These are phyloP conservation scores for Neurospora intermedia DNA, from an alignment of 495 filamentous ascomycete genomes.

Conservation along the genomic window DNA sequence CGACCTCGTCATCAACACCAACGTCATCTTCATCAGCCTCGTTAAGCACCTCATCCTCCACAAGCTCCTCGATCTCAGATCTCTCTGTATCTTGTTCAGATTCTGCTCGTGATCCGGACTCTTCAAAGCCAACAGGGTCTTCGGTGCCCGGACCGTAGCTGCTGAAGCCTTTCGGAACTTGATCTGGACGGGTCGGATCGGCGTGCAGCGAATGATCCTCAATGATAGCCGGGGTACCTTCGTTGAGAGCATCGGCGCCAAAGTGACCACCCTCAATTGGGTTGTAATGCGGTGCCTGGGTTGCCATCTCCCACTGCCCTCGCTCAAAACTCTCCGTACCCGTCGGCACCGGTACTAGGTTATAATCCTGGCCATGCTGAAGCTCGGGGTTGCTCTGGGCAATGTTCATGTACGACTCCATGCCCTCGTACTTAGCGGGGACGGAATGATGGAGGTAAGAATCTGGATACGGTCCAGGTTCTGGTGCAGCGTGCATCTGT, in stretches of 20 bases:
- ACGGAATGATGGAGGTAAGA: slow-evolving; percentile 12
- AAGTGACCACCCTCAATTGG: slow-evolving; percentile 18
- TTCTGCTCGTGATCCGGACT: not conserved
- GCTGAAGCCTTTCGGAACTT: slow-evolving; percentile 16
- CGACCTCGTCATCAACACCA: slow-evolving; percentile 10
- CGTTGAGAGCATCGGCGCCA: slow-evolving; percentile 11
- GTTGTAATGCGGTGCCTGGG: slow-evolving; percentile 15
- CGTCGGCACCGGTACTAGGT: slow-evolving; percentile 1
- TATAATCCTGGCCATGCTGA: not conserved
- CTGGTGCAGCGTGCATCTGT: not conserved
- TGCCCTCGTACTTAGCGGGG: slow-evolving; percentile 9
- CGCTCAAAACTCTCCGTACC: slow-evolving; percentile 8
- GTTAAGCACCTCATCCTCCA: slow-evolving; percentile 4
- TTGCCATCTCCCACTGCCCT: slow-evolving; percentile 16
- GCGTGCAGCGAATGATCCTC: slow-evolving; percentile 7
- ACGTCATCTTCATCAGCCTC: slow-evolving; percentile 3
- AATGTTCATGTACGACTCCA: slow-evolving; percentile 4
- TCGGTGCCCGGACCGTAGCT: slow-evolving; percentile 10
- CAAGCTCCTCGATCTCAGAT: slow-evolving; percentile 1
- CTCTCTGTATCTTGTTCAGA: not conserved
- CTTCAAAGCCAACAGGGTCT: not conserved
- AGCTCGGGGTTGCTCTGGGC: slow-evolving; percentile 5
- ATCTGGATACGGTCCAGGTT: slow-evolving; percentile 12
- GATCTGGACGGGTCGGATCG: not conserved
- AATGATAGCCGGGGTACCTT: slow-evolving; percentile 2